Base-by-base conservation (phyloP, 2,329 filamentous ascomycete species). In the Ceratocystiopsis brevicomis region DNA sequence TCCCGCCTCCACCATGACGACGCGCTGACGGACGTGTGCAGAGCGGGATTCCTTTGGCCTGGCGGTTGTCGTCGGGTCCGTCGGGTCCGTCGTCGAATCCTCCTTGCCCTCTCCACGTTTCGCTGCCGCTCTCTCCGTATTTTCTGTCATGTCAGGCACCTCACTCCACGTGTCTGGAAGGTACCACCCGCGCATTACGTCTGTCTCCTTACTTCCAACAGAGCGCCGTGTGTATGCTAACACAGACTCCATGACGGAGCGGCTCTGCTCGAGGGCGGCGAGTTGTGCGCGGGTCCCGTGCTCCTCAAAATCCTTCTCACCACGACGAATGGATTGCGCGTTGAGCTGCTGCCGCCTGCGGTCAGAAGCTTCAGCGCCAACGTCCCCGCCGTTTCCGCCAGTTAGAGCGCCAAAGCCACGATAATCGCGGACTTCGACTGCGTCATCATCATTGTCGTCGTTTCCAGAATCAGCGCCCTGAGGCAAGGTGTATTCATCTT, bases 221-320 rank as follows among this genome's bases (percentile, higher is more conserved):
- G 25, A 6, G 10, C 25, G 25, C 10, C 88, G 74, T 40, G 81
- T 81, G 57, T 81, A 80, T 42, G 76, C 71, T 44, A 96, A 69
- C 3, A 88, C 87, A 52, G 85, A 78, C 59, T 93, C 82, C 81
- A 98, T 90, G 17, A 87, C 88, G 51, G 72, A 69, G 44, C 88
- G 77, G 48, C 85, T 93, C 39, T 81, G 73, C 54, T 85, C 80
- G 42, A 98, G 76, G 10, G 79, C 73, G 45, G 72, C 69, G 50
- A 79, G 76, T 60, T 98, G 90, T 32, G 82, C 75, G 32, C 74
- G 72, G 3, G 90, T 96, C 40, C 83, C 82, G 61, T 96, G 86
- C 25, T 82, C 78, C 62, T 96, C 90, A 58, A 95, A 98, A 63
- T 98, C 90, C 60, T 98, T 98, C 58, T 93, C 86, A 47, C 90